phyloP scores from a whole-genome alignment of 192 early-diverging fungal genomes.

The Phycomyces blakesleeanus region DNA sequence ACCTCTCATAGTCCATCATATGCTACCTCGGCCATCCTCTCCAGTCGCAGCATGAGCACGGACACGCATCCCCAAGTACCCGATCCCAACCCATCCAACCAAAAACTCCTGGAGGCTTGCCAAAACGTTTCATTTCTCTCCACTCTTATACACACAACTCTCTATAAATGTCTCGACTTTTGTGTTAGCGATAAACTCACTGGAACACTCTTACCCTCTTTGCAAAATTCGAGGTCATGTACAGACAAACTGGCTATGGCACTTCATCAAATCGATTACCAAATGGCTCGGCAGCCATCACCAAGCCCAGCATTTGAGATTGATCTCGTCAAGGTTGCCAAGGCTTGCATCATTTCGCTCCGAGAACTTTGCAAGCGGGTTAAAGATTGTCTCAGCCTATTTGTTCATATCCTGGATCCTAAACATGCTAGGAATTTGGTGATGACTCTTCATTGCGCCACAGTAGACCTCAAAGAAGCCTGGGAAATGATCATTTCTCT shows the following conservation, averaged over 20 bases:
- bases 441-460: slow-evolving; percentile 16
- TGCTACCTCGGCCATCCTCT: too few relatives aligned
- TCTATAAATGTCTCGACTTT: not conserved
- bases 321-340: not conserved
- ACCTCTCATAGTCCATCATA: not conserved
- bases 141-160: not conserved
- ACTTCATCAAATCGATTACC: not conserved
- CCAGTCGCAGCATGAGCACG: too few relatives aligned
- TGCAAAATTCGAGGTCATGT: not conserved
- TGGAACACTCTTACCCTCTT: not conserved
- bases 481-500: slow-evolving; percentile 18
- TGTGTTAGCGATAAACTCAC: not conserved
- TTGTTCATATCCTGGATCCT: slow-evolving; percentile 9
- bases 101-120: not conserved
- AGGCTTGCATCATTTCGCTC: not conserved
- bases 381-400: not conserved
- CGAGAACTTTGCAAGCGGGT: not conserved
- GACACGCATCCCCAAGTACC: too few relatives aligned
- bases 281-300: not conserved
- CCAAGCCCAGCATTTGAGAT: not conserved
- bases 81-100: not conserved
- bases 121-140: not conserved
- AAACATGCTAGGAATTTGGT: slow-evolving; percentile 23
- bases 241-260: not conserved
- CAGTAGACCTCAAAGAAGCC: slow-evolving; percentile 26